Percentiles rank a stretch among this genome's conserved stretches.
phyloP scores from a whole-genome alignment of 805 yeast genomes.

The Wickerhamomyces sydowiorum region DNA sequence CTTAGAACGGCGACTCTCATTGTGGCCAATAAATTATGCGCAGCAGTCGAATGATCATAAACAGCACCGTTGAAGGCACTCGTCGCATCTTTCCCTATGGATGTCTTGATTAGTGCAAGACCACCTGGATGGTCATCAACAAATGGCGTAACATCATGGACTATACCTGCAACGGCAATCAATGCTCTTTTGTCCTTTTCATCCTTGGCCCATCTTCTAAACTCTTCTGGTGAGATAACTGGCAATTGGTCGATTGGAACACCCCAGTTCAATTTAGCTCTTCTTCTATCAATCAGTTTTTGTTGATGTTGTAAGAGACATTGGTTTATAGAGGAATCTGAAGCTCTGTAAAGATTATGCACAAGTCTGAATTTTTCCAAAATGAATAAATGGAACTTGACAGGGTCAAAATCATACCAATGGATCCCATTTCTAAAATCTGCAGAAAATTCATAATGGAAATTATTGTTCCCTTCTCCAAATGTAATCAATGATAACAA shows the following conservation, averaged over 20 bases:
- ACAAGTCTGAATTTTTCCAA: constrained; percentile 53
- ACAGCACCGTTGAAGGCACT: constrained; percentile 95
- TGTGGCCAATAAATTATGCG: constrained; percentile 82
- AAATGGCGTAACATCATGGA: constrained; percentile 90
- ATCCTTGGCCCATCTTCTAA: constrained; percentile 30
- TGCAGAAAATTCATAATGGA: constrained; percentile 92
- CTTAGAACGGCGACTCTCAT: constrained; percentile 88
- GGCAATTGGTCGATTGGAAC: constrained; percentile 88
- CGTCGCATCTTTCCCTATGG: constrained; percentile 91
- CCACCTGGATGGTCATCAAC: constrained; percentile 96
- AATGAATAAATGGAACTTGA: constrained; percentile 59
- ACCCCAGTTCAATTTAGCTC: constrained; percentile 87
- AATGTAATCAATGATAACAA: constrained; percentile 59
- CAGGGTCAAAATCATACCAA: constrained; percentile 79
- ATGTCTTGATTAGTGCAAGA: constrained; percentile 63
- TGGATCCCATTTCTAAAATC: constrained; percentile 76
- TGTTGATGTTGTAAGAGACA: constrained; percentile 80
- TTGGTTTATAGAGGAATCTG: constrained; percentile 47
- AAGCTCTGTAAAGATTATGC: constrained; percentile 45
- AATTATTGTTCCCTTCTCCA: constrained; percentile 91
- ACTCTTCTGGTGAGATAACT: constrained; percentile 49
- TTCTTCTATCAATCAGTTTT: constrained; percentile 67
- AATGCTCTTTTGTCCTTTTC: constrained; percentile 52
- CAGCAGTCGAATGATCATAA: constrained; percentile 89
- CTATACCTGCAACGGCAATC: constrained; percentile 83